Percentiles rank a stretch among this genome's conserved stretches.
Evolutionary conservation across 1,284 basidiomycete genomes (phyloP).

Genomic region (Fomitopsis pinicola): DNA sequence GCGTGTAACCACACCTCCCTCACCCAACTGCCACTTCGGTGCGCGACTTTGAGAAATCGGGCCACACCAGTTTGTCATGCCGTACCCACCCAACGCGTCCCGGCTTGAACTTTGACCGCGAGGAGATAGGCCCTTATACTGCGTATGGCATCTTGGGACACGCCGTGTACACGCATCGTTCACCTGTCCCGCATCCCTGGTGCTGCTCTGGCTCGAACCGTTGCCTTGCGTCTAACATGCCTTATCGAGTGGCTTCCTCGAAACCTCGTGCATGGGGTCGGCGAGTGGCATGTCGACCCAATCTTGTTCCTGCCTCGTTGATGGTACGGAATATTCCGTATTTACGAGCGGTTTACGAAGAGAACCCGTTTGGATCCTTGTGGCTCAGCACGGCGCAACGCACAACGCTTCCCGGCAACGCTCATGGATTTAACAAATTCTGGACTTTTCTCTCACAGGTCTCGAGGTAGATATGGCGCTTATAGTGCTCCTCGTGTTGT

Average conservation of each 20-base stretch:
- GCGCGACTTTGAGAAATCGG: constrained; percentile 12
- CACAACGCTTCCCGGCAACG: constrained; percentile 29
- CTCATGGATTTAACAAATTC: constrained; percentile 13
- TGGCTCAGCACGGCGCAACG: constrained; percentile 13
- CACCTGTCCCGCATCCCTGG: constrained; percentile 56
- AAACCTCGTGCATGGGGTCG: constrained; percentile 34
- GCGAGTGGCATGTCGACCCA: constrained; percentile 21
- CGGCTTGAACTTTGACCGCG: constrained; percentile 22
- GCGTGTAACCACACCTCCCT: constrained; percentile 26
- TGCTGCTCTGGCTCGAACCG: constrained; percentile 56
- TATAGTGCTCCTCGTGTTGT: constrained; percentile 54
- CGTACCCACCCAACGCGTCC: constrained; percentile 21
- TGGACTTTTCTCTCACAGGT: constrained; percentile 22
- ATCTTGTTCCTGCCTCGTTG: constrained; percentile 26
- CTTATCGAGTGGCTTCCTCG: constrained; percentile 41
- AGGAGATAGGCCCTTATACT: constrained; percentile 39
- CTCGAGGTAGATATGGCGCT: constrained; percentile 39
- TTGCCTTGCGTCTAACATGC: constrained; percentile 48
- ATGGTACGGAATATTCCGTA: constrained; percentile 31
- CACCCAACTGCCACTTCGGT: constrained; percentile 9
- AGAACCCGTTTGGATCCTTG: constrained; percentile 16
- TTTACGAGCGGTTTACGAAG: constrained; percentile 26
- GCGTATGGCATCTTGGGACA: constrained; percentile 51
- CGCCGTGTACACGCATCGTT: constrained; percentile 55
- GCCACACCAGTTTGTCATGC: constrained; percentile 24